Base-by-base conservation (phyloP, 2,329 filamentous ascomycete species). In the Xenoacremonium recifei region DNA sequence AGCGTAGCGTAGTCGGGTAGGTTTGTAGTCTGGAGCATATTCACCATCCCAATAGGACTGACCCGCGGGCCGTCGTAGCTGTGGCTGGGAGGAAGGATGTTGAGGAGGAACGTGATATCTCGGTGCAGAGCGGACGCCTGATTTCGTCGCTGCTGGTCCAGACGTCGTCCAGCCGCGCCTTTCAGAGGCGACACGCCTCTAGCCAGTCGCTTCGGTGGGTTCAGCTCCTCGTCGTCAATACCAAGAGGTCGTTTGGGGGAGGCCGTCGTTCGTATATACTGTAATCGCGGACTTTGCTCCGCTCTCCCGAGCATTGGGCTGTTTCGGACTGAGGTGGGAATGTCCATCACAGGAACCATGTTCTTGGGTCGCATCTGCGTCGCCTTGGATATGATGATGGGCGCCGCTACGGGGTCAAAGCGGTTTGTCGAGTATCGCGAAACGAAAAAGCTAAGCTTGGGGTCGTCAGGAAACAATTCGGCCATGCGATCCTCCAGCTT, bases 181-280 rank as follows among this genome's bases (percentile, higher is more conserved):
- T 97, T 99, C 27, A 97, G 76, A 0, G 95, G 93, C 5, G 92
- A 97, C 42, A 88, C 90, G n/a, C 86, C 91, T 33, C 95, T 83
- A 36, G 85, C 80, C 38, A 96, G 77, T 64, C 97, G 96, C 54
- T 91, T 87, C 1, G 90, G 89, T 16, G 87, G 85, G 51, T 82
- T 82, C 27, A 76, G 70, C 47, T 85, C 84, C 27, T 89, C 85
- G 30, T 96, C 90, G 44, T 91, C 87, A 10, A 63, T 52, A 3
- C 76, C 79, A 29, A 82, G 77, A 0, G 84, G 76, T 32, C 84
- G 74, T 60, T 82, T 83, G 2, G 79, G 79, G 3, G 79, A 82
- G 40, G 77, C 74, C 16, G 70, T 71, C 5, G 65, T 59, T 15
- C 68, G 69, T 12, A 71, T 42, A 44, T 72, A 74, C 31, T 77